Base-by-base conservation (phyloP, 306 rosid species). In the Gastrolobium bilobum region DNA sequence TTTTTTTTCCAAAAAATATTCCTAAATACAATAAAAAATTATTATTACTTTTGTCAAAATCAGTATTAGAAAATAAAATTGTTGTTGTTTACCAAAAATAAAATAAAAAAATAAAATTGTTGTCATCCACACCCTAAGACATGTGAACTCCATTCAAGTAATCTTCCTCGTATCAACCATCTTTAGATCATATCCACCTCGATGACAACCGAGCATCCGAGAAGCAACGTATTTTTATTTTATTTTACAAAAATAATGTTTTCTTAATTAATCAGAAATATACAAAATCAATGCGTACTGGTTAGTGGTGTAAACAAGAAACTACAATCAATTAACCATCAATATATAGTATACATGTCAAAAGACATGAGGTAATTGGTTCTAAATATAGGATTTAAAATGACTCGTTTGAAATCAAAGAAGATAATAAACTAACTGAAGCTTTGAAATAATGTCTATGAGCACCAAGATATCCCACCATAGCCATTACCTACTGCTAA, bases 161-260 rank as follows among this genome's bases (percentile, higher is more conserved):
- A 37, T 82, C 80, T 81, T 81, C 75, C 37, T 71, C 31, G 82
- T 79, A 83, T 77, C 84, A 68, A 83, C 79, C 92, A 90, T 85
- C 51, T 87, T 85, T 37, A 91, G 86, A 20, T 80, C 81, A 53
- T 85, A 79, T 77, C 91, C 96, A 26, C 93, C 95, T 67, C 86
- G 90, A 78, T 87, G 91, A 84, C 96, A 91, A 70, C 90, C 91
- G 4, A 93, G 90, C 91, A 89, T 91, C 79, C 81, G 78, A 5
- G 87, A 89, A 34, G 89, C 14, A 20, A 20, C 93, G 78, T 87
- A 71, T 68, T 75, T 20, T 20, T 20, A 20, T 20, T 20, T 20
- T 20, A 20, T 20, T 20, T 20, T 20, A 20, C 26, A 20, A 20
- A 20, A 20, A 20, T 1, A 20, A 20, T 20, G 26, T 20, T 20